Evolutionary conservation across 1,284 basidiomycete genomes (phyloP).

Genomic region (Wallemia ichthyophaga): DNA sequence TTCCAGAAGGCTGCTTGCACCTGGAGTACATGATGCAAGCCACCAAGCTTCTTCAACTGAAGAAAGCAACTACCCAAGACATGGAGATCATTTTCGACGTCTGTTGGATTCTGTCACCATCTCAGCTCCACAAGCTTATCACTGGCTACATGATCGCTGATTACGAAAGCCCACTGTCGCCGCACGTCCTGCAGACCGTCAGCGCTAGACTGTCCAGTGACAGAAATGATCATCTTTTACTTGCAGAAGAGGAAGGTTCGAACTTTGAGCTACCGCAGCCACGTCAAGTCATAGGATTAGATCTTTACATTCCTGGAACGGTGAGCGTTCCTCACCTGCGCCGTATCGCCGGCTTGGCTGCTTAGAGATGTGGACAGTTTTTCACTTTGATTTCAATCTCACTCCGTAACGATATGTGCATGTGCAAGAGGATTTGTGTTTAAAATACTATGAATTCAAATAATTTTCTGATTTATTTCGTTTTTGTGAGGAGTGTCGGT

Average conservation of each 20-base stretch:
- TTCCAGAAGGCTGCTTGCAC: slow-evolving; percentile 94
- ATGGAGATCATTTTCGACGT: slow-evolving; percentile 87
- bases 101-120: slow-evolving; percentile 98
- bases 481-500: too few species aligned
- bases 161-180: slow-evolving; percentile 61
- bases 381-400: neutral
- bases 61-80: slow-evolving; percentile 82
- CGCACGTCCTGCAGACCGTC: slow-evolving; percentile 84
- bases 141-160: slow-evolving; percentile 64
- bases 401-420: neutral
- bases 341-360: slow-evolving; percentile 2
- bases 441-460: neutral
- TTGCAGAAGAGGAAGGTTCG: slow-evolving; percentile 73
- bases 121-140: slow-evolving; percentile 97
- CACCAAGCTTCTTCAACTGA: slow-evolving; percentile 87
- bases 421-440: slow-evolving; percentile 1
- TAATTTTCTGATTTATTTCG: too few species aligned
- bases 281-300: slow-evolving; percentile 54
- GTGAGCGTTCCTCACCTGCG: slow-evolving; percentile 6
- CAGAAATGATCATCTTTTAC: slow-evolving; percentile 72
- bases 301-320: slow-evolving; percentile 64
- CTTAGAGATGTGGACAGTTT: neutral
- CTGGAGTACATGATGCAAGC: slow-evolving; percentile 98
- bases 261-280: slow-evolving; percentile 52
- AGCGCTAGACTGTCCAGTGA: slow-evolving; percentile 76